A percentile compares a stretch with the other conserved stretches of the same genome.
These are phyloP conservation scores for Stemphylium vesicarium DNA, from an alignment of 2,329 filamentous ascomycete genomes.

Conservation along the genomic window DNA sequence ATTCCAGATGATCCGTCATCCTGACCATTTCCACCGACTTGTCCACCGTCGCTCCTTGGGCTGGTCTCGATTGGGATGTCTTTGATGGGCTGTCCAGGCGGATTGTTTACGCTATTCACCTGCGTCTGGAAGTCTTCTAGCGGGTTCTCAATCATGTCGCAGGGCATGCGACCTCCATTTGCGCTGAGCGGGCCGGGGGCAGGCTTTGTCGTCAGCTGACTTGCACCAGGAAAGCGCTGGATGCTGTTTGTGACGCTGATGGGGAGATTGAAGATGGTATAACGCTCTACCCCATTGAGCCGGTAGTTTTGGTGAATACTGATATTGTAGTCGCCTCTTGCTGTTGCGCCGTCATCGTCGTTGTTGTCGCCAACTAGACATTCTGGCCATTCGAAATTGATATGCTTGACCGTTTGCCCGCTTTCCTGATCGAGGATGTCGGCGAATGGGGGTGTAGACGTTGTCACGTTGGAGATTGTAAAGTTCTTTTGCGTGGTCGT, in stretches of 20 bases:
- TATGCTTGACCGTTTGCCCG: slow-evolving; percentile 74
- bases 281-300: slow-evolving; percentile 67
- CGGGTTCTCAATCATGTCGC: slow-evolving; percentile 37
- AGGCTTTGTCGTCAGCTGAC: slow-evolving; percentile 41
- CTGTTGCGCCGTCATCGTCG: slow-evolving; percentile 50
- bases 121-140: slow-evolving; percentile 32
- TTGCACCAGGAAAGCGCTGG: slow-evolving; percentile 40
- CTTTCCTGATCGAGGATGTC: slow-evolving; percentile 69
- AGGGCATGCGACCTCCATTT: slow-evolving; percentile 43
- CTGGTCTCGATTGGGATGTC: slow-evolving; percentile 37
- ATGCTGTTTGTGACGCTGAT: slow-evolving; percentile 73
- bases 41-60: slow-evolving; percentile 32
- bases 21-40: slow-evolving; percentile 30
- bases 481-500: slow-evolving; percentile 69
- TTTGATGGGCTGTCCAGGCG: slow-evolving; percentile 38
- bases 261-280: slow-evolving; percentile 74
- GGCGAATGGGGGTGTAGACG: slow-evolving; percentile 59
- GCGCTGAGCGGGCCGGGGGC: slow-evolving; percentile 42
- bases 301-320: slow-evolving; percentile 75
- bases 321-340: slow-evolving; percentile 71
- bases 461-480: slow-evolving; percentile 70
- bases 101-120: slow-evolving; percentile 43
- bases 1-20: slow-evolving; percentile 18
- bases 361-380: slow-evolving; percentile 69
- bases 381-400: slow-evolving; percentile 74